Evolutionary conservation across 2,329 filamentous ascomycete genomes (phyloP), one percentile per base, ranked within the genome.

Genomic region (Epichloe brachyelytri): DNA sequence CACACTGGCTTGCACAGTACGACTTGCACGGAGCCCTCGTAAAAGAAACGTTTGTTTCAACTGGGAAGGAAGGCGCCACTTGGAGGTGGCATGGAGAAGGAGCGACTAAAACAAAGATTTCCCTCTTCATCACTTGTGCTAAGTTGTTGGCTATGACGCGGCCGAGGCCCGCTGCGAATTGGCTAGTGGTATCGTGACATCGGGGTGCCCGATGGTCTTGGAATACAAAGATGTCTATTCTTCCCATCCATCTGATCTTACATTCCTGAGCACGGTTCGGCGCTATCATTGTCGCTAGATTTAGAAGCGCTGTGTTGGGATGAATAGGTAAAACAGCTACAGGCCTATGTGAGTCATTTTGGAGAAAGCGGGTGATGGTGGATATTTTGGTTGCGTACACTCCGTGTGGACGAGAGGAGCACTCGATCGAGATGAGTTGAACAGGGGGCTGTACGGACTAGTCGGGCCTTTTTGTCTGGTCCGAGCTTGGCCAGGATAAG

Each of bases 261-360:
- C 14, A 38, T 38, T 38, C 14, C 36, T 38, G 36, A 38, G 36
- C 36, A 38, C 7, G 12, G 11, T 30, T 8, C 36, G 36, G 36
- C 12, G n/a, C 36, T n/a, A 8, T 14, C 12, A 22, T 43, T 17
- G 10, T 26, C 40, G 40, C 15, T 1, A 38, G 36, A 30, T 41
- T 30, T 26, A 36, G 30, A 22, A 52, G 55, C 39, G 53, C 22
- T 10, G 26, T 15, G 49, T 33, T 46, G 46, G 39, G 17, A 20
- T 15, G 14, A 45, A 45, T 7, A 45, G 22, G 14, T 15, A n/a
- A 45, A 45, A 45, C 17, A 33, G 19, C 12, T 12, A 37, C 7
- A 30, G 26, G 26, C 8, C 26, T 30, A 6, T 20, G 20, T 2
- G 10, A 30, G 26, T 30, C 36, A 14, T 38, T 38, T n/a, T 38